These are phyloP conservation scores for Cenchrus fungigraminus DNA, from an alignment of 176 grass and related monocot species.

Conservation along the genomic window DNA sequence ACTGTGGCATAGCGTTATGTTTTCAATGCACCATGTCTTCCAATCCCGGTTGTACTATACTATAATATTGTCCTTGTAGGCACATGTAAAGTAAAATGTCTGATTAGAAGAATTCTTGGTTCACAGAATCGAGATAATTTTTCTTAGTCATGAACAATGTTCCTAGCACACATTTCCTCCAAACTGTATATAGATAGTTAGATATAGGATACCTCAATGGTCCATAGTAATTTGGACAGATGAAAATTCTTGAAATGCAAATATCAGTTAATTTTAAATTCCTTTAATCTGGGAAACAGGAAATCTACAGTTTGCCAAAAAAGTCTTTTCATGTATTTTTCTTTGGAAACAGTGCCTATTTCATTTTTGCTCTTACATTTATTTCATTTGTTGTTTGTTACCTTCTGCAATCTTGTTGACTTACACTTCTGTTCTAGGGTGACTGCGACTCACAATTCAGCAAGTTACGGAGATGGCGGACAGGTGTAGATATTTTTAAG, in stretches of 20 bases:
- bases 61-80: not conserved
- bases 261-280: no score
- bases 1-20: not conserved
- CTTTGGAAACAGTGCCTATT: not conserved
- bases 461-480: slow-evolving; percentile 89
- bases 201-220: no score
- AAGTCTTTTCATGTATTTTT: no score
- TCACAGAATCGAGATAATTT: not conserved
- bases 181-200: no score
- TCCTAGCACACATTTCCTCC: no score
- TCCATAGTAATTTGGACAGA: no score
- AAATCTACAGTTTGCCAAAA: no score
- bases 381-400: not conserved
- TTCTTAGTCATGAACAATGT: not conserved
- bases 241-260: no score
- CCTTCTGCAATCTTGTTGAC: slow-evolving; percentile 19
- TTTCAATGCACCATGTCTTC: no score
- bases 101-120: not conserved
- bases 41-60: not conserved
- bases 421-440: slow-evolving; percentile 24
- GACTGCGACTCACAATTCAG: slow-evolving; percentile 31
- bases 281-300: no score
- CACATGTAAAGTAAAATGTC: not conserved
- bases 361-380: slow-evolving; percentile 4
- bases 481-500: slow-evolving; percentile 77